phyloP scores from a whole-genome alignment of 208 protist species.

The Crithidia mellificae region DNA sequence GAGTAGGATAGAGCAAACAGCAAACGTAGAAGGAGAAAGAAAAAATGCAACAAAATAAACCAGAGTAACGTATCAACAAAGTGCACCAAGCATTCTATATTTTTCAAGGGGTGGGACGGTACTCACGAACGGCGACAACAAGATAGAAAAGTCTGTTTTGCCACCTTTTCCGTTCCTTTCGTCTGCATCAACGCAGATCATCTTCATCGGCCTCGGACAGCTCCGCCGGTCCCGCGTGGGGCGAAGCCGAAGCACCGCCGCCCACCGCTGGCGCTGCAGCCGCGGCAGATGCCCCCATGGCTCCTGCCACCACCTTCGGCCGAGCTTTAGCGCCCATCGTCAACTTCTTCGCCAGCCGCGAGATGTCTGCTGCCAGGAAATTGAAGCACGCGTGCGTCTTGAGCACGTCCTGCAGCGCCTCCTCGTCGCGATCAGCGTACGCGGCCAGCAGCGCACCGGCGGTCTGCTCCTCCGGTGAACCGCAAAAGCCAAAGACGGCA shows the following conservation, averaged over 20 bases:
- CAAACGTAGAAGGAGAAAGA: too few species aligned
- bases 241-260: conserved; percentile 2
- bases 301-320: conserved; percentile 15
- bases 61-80: too few species aligned
- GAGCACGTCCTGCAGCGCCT: conserved; percentile 53
- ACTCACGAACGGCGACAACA: too few species aligned
- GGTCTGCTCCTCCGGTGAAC: conserved; percentile 55
- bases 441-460: conserved; percentile 47
- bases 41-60: too few species aligned
- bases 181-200: conserved; percentile 30
- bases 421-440: conserved; percentile 67
- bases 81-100: too few species aligned
- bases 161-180: background rate
- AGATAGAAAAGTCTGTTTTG: too few species aligned
- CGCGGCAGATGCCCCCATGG: background rate
- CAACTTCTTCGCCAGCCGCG: conserved; percentile 67
- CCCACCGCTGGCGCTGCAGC: too few species aligned
- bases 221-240: conserved; percentile 8
- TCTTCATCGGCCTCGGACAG: conserved; percentile 27
- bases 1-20: too few species aligned
- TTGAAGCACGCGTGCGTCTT: conserved; percentile 52
- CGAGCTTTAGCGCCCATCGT: conserved; percentile 29
- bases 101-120: too few species aligned
- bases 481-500: conserved; percentile 60
- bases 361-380: conserved; percentile 70